Conservation (phyloP, 257 asterid species). For the Nemophila menziesii region DNA sequence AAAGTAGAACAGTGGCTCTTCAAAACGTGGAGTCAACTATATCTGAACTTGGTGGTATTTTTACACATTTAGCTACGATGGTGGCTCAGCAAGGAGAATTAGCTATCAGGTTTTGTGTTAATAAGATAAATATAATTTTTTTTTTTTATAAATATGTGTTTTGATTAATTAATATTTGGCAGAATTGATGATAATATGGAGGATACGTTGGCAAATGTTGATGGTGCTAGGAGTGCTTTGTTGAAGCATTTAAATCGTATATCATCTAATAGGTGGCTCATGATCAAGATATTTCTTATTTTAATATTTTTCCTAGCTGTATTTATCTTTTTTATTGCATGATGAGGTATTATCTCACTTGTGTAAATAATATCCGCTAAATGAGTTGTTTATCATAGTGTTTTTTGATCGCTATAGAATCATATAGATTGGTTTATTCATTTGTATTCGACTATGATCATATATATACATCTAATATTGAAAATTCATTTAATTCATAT, state of each 20-base stretch:
- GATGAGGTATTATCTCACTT: not conserved
- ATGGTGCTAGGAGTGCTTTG: constrained; percentile 65
- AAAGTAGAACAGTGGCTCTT: constrained; percentile 60
- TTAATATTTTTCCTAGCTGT: constrained; percentile 46
- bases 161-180: constrained; percentile 13
- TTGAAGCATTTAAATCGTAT: constrained; percentile 55
- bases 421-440: no score
- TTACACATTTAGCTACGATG: constrained; percentile 86
- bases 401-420: no score
- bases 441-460: no score
- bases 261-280: constrained; percentile 73
- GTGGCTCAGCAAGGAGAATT: constrained; percentile 87
- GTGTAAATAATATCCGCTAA: no score
- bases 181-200: constrained; percentile 90
- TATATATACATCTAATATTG: no score
- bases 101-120: constrained; percentile 76
- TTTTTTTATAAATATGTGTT: not conserved
- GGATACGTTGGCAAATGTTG: constrained; percentile 61
- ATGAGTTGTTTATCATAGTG: no score
- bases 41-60: constrained; percentile 68
- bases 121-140: not conserved
- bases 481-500: no score
- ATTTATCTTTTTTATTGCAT: constrained; percentile 60
- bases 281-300: constrained; percentile 67
- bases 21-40: constrained; percentile 86